Base-by-base conservation (phyloP, 2,329 filamentous ascomycete genomes). In the Aspergillus sp. region DNA sequence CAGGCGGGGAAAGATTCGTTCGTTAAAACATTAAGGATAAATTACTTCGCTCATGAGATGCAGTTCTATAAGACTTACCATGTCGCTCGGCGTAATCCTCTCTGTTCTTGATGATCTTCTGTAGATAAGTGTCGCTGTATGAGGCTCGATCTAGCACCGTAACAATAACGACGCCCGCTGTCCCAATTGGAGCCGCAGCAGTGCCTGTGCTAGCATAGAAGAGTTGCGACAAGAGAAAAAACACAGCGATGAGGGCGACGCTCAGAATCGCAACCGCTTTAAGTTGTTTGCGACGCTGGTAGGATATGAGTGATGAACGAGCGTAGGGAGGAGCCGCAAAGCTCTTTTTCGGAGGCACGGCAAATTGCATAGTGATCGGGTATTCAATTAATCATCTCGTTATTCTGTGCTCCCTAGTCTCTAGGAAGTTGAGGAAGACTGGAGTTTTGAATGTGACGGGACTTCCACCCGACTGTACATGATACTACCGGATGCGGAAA, bases 11-110 rank as follows among this genome's bases (percentile, higher is more conserved):
- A 41, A 8, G 8, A 15, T 30, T n/a, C 15, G 7, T 15, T 41
- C 11, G 33, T 40, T 47, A 51, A 33, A 17, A 13, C 15, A 27
- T 34, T 57, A 24, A 17, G 13, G 4, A n/a, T n/a, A 27, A 30
- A 46, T 15, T 17, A 5, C 12, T 12, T 19, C 15, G n/a, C 15
- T 20, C 15, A 17, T 39, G 9, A 12, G 17, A 8, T 13, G 39
- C 19, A 47, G 11, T 24, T 13, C 33, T 15, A 17, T 6, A 2
- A 24, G 34, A 65, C 83, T 69, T 83, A 96, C 93, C 93, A 77
- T 98, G 92, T 71, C 85, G 88, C 63, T 85, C 83, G 7, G 93
- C 95, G 76, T 98, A 99, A 61, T 89, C 83, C 69, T 89, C 82
- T 66, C 95, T 82, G 74, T 99, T 99, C 66, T 90, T 85, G 71